Percentiles rank a stretch among this genome's conserved stretches.
phyloP scores from a whole-genome alignment of 192 early-diverging fungal genomes.

The Gaertneriomyces semiglobifer region DNA sequence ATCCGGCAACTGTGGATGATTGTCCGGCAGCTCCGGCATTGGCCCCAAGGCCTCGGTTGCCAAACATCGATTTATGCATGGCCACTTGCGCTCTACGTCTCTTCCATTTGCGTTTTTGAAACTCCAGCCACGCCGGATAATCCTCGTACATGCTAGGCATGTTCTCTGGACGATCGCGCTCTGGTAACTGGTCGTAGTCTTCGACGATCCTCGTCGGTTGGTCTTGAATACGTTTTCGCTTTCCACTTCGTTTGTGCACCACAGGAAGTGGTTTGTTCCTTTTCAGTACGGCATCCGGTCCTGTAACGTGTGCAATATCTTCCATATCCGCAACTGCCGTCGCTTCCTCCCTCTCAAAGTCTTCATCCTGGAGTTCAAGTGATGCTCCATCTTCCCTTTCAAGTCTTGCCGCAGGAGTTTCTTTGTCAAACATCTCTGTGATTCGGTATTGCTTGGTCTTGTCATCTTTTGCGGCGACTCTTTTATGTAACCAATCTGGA shows the following conservation, averaged over 20 bases:
- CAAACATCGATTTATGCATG: conserved; percentile 3
- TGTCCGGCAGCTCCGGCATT: conserved; percentile 26
- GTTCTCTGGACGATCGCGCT: conserved; percentile 41
- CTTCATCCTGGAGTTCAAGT: conserved; percentile 18
- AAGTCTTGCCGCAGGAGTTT: conserved; percentile 7
- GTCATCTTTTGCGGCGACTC: conserved; percentile 72
- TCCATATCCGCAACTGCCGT: conserved; percentile 33
- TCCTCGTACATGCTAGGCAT: conserved; percentile 66
- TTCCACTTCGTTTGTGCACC: conserved; percentile 36
- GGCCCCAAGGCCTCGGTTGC: background rate
- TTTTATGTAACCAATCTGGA: conserved; percentile 91
- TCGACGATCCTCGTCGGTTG: background rate
- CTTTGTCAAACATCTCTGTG: conserved; percentile 74
- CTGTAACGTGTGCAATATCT: conserved; percentile 26
- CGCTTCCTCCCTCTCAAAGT: conserved; percentile 7
- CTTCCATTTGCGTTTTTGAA: conserved; percentile 72
- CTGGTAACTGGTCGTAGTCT: conserved; percentile 6
- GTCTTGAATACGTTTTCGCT: conserved; percentile 14
- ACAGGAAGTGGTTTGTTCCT: conserved; percentile 21
- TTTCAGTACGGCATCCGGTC: background rate
- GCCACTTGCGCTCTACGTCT: conserved; percentile 50
- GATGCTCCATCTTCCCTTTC: background rate
- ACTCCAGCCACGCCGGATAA: conserved; percentile 71
- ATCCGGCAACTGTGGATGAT: conserved; percentile 35
- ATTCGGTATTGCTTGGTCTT: conserved; percentile 79